Conservation (phyloP, 768 basidiomycete genomes). For the Lactarius quietus region DNA sequence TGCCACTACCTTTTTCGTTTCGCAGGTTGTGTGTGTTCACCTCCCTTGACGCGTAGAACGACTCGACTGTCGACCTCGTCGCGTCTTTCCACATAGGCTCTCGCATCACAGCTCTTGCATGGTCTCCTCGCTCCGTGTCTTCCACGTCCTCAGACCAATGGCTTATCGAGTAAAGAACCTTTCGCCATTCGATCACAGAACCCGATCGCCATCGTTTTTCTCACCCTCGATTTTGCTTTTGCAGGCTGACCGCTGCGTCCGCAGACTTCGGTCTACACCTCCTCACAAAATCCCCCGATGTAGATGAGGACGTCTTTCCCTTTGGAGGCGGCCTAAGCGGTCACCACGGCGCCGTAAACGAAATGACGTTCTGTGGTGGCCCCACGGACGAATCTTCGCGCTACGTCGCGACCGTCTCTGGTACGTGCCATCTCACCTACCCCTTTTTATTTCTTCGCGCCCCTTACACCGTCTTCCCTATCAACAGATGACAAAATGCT, state of each 20-base stretch:
- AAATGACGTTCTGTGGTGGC: slow-evolving; percentile 78
- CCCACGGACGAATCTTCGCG: slow-evolving; percentile 61
- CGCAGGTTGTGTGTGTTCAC: slow-evolving; percentile 22
- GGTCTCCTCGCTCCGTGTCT: slow-evolving; percentile 68
- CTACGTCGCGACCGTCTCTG: slow-evolving; percentile 80
- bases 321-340: slow-evolving; percentile 82
- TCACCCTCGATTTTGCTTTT: neutral
- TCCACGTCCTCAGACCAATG: slow-evolving; percentile 62
- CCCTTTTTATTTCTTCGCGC: neutral
- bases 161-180: slow-evolving; percentile 57
- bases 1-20: slow-evolving; percentile 21
- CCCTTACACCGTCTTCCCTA: neutral
- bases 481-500: slow-evolving; percentile 72
- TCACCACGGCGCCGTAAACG: slow-evolving; percentile 75
- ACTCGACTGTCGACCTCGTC: slow-evolving; percentile 43
- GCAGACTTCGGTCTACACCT: slow-evolving; percentile 69
- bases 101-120: slow-evolving; percentile 70
- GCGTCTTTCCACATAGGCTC: slow-evolving; percentile 74
- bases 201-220: too few relatives aligned
- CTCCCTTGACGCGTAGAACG: slow-evolving; percentile 36
- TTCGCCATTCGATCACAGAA: slow-evolving; percentile 5
- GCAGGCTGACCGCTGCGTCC: slow-evolving; percentile 64
- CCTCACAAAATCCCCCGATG: slow-evolving; percentile 51
- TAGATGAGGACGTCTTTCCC: slow-evolving; percentile 52
- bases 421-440: slow-evolving; percentile 35